Percentiles rank a stretch among this genome's conserved stretches.
Evolutionary conservation across 2,329 filamentous ascomycete species (phyloP).

Genomic region (Neurospora sp.): DNA sequence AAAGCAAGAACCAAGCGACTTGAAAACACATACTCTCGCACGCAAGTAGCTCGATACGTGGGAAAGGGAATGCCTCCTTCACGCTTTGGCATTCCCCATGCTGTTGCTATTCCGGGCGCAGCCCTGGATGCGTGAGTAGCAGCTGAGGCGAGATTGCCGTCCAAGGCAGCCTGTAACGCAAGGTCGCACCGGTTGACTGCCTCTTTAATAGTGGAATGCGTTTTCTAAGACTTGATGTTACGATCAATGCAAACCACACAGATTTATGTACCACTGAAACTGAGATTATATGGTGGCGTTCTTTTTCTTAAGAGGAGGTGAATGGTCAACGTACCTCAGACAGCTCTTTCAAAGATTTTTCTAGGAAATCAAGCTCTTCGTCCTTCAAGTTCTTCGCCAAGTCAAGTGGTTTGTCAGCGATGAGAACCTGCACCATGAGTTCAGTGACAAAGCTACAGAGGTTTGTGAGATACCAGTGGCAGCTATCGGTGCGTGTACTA

Average conservation of each 20-base stretch:
- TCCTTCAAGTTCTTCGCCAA: conserved; percentile 6
- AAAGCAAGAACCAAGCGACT: conserved; percentile 23
- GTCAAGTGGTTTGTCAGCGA: conserved; percentile 2
- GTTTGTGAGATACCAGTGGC: conserved; percentile 40
- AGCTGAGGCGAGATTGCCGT: background rate
- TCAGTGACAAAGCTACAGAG: conserved; percentile 42
- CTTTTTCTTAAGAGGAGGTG: background rate
- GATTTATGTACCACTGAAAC: background rate
- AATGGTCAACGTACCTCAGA: conserved; percentile 3
- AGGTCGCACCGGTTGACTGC: background rate
- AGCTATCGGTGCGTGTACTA: conserved; percentile 25
- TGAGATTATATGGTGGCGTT: background rate
- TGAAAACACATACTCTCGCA: conserved; percentile 37
- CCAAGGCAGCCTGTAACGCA: background rate
- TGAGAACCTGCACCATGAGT: conserved; percentile 23
- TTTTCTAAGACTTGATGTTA: background rate
- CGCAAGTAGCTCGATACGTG: conserved; percentile 28
- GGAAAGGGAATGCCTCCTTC: conserved; percentile 13
- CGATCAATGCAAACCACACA: background rate
- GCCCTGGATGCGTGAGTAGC: background rate
- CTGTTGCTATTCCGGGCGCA: background rate
- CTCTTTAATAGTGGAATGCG: background rate
- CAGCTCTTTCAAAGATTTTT: background rate
- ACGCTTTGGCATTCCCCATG: conserved; percentile 3
- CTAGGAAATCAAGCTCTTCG: conserved; percentile 6